Percentiles rank a stretch among this genome's conserved stretches.
phyloP scores from a whole-genome alignment of 2,329 filamentous ascomycete species.

The Zarea fungicola region DNA sequence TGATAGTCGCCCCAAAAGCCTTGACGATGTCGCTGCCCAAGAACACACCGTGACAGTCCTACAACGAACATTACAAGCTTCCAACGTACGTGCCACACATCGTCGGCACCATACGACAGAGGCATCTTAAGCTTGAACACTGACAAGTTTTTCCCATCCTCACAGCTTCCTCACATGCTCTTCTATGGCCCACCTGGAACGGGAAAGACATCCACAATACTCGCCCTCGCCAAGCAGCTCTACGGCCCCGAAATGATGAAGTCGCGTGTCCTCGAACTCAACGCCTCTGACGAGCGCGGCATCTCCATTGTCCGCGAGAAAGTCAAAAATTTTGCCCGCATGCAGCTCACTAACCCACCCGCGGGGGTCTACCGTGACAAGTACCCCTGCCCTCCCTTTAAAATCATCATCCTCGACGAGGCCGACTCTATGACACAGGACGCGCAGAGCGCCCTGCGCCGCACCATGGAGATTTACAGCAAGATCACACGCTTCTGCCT shows the following conservation, averaged over 20 bases:
- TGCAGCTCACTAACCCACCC: constrained; percentile 82
- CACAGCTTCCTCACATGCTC: constrained; percentile 90
- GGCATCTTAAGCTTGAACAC: background rate
- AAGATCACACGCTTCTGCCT: constrained; percentile 96
- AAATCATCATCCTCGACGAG: constrained; percentile 97
- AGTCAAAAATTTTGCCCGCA: constrained; percentile 95
- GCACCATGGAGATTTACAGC: constrained; percentile 97
- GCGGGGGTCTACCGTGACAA: constrained; percentile 55
- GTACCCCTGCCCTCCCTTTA: constrained; percentile 95
- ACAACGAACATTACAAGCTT: constrained; percentile 86
- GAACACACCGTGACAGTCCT: constrained; percentile 95
- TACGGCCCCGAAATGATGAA: constrained; percentile 94
- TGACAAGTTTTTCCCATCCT: constrained; percentile 14
- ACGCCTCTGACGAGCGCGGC: constrained; percentile 97
- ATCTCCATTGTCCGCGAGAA: constrained; percentile 97
- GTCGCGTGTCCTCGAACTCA: constrained; percentile 93
- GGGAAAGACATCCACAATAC: constrained; percentile 95
- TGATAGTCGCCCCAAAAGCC: constrained; percentile 79
- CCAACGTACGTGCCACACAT: constrained; percentile 65
- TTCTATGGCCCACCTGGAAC: constrained; percentile 98
- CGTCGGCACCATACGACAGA: background rate
- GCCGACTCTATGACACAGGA: constrained; percentile 99
- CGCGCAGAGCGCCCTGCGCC: constrained; percentile 82
- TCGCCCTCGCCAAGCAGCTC: constrained; percentile 93
- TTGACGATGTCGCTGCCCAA: constrained; percentile 93